phyloP scores from a whole-genome alignment of 164 flowering plant genomes.

The Magnolia changhungtana region DNA sequence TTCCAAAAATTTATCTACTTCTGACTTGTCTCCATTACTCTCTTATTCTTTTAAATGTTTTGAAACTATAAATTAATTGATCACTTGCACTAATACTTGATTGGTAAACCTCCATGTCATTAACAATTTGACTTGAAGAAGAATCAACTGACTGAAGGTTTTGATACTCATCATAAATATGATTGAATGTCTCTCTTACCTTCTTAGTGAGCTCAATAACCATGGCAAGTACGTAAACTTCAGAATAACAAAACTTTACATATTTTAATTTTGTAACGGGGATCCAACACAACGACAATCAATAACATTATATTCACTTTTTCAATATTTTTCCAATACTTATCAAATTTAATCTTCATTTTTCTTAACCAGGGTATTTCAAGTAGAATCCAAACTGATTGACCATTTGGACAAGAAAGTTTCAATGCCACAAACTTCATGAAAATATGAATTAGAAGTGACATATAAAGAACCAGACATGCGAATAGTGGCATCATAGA shows the following conservation, averaged over 20 bases:
- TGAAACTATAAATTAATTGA: background rate
- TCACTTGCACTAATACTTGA: background rate
- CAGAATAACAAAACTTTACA: background rate
- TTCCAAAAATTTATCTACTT: background rate
- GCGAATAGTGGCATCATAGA: too few species aligned
- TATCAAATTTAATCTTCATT: too few species aligned
- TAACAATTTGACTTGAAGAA: background rate
- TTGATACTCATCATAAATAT: background rate
- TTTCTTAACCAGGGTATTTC: too few species aligned
- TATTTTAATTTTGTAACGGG: background rate
- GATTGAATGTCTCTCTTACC: background rate
- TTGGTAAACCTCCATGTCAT: background rate
- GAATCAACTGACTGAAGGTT: background rate
- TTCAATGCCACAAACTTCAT: too few species aligned
- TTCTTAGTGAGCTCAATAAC: background rate
- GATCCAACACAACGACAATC: too few species aligned
- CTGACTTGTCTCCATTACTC: background rate
- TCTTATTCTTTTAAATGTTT: background rate
- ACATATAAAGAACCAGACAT: too few species aligned
- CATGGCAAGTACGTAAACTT: background rate
- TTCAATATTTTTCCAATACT: too few species aligned
- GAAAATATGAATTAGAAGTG: too few species aligned
- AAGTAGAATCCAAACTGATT: too few species aligned
- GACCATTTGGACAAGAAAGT: too few species aligned
- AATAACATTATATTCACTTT: too few species aligned